Evolutionary conservation across 2,329 filamentous ascomycete species (phyloP).

Genomic region (Lachnellula occidentalis): DNA sequence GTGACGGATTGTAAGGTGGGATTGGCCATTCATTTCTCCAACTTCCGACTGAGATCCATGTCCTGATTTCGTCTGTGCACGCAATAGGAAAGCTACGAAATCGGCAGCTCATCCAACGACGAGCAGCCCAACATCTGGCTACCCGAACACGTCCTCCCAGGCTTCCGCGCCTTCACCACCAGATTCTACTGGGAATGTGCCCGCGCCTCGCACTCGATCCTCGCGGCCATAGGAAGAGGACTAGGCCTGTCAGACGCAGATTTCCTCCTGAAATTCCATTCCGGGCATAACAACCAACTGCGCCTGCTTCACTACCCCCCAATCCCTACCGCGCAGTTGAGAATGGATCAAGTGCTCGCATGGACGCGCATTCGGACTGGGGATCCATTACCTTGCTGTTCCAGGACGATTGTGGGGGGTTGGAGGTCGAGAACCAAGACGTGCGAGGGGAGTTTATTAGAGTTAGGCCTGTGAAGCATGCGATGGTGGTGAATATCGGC

Average conservation of each 20-base stretch:
- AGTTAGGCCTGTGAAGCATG: constrained; percentile 35
- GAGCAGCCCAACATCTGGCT: constrained; percentile 46
- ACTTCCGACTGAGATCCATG: neutral
- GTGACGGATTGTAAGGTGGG: constrained; percentile 43
- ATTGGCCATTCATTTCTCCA: no score
- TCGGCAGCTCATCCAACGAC: constrained; percentile 41
- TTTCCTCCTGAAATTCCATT: constrained; percentile 44
- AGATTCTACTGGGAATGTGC: constrained; percentile 45
- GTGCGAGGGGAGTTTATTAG: constrained; percentile 37
- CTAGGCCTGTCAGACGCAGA: constrained; percentile 42
- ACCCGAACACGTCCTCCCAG: constrained; percentile 39
- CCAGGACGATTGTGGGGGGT: constrained; percentile 45
- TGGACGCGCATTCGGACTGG: constrained; percentile 49
- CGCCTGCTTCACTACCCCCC: constrained; percentile 55
- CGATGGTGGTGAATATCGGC: constrained; percentile 44
- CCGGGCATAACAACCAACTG: constrained; percentile 52
- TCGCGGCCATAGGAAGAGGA: constrained; percentile 42
- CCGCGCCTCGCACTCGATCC: constrained; percentile 37
- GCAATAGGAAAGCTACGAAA: constrained; percentile 48
- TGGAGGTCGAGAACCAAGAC: constrained; percentile 43
- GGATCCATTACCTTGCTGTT: constrained; percentile 46
- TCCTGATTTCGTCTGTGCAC: neutral
- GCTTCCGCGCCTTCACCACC: constrained; percentile 43
- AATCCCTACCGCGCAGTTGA: constrained; percentile 40
- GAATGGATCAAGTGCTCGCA: constrained; percentile 37